Conservation (phyloP, 257 asterid species). For the Fraxinus excelsior region DNA sequence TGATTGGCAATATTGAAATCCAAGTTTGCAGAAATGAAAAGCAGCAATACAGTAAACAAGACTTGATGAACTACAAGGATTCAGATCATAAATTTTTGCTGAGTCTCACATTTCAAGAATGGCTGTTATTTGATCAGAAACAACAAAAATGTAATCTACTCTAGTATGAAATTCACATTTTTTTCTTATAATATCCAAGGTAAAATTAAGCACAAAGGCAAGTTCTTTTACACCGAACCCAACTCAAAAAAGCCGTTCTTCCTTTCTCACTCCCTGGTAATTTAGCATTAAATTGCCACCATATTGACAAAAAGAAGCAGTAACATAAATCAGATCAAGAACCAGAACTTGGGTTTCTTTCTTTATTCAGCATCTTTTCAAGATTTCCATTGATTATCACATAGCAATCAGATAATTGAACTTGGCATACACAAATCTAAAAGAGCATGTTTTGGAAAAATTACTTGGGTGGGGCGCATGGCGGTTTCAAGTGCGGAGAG, state of each 20-base stretch:
- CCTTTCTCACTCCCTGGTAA: not conserved
- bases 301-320: not conserved
- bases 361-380: slow-evolving; percentile 3
- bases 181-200: not conserved
- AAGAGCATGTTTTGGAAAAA: not conserved
- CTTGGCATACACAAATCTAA: slow-evolving; percentile 20
- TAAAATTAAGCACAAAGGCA: not conserved
- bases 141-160: slow-evolving; percentile 11
- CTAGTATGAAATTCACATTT: slow-evolving; percentile 5
- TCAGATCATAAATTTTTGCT: slow-evolving; percentile 22
- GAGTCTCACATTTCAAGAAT: slow-evolving; percentile 4
- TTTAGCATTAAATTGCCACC: not conserved
- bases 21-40: not conserved
- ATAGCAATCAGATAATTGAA: slow-evolving; percentile 14
- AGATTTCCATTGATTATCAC: slow-evolving; percentile 10
- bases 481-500: slow-evolving; percentile 75
- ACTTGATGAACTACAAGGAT: slow-evolving; percentile 12
- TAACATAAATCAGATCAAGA: slow-evolving; percentile 25
- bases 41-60: not conserved
- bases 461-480: slow-evolving; percentile 76
- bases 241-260: not conserved
- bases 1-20: not conserved
- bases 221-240: not conserved
- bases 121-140: slow-evolving; percentile 9
- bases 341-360: slow-evolving; percentile 6